Percentiles rank a stretch among this genome's conserved stretches.
These are phyloP conservation scores for Daldinia childiae DNA, from an alignment of 495 filamentous ascomycete genomes.

Conservation along the genomic window DNA sequence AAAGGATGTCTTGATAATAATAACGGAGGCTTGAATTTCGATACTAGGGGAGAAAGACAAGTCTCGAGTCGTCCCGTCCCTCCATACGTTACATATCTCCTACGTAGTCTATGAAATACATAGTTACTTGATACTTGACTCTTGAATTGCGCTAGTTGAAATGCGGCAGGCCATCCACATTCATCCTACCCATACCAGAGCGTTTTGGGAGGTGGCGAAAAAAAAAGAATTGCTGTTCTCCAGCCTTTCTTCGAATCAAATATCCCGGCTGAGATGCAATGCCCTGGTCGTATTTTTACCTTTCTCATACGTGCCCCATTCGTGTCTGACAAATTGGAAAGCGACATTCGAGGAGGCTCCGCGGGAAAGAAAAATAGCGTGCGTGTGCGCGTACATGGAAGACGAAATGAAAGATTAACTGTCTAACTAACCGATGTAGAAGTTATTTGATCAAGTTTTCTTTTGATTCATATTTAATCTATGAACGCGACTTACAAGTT, in stretches of 20 bases:
- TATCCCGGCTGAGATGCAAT: constrained; percentile 18
- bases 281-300: constrained; percentile 24
- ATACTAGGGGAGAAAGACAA: constrained; percentile 16
- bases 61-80: constrained; percentile 1
- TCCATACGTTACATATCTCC: not conserved
- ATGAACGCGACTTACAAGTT: too few relatives aligned
- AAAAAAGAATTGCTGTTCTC: constrained; percentile 27
- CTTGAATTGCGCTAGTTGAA: constrained; percentile 30
- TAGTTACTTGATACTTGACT: not conserved
- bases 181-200: constrained; percentile 36
- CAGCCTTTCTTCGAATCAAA: constrained; percentile 40
- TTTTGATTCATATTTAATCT: not conserved
- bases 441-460: not conserved
- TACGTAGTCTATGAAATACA: not conserved
- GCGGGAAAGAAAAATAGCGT: constrained; percentile 14
- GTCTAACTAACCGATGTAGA: too few relatives aligned
- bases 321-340: constrained; percentile 46
- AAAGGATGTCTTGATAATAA: constrained; percentile 19
- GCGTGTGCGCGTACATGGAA: not conserved
- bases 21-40: constrained; percentile 32
- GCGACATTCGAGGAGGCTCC: constrained; percentile 35
- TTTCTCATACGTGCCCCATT: constrained; percentile 22
- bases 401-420: constrained; percentile 1
- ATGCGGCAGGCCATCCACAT: constrained; percentile 40
- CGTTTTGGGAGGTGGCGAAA: constrained; percentile 36